Base-by-base conservation (phyloP, 2,329 filamentous ascomycete genomes). In the Rhynchosporium secalis region DNA sequence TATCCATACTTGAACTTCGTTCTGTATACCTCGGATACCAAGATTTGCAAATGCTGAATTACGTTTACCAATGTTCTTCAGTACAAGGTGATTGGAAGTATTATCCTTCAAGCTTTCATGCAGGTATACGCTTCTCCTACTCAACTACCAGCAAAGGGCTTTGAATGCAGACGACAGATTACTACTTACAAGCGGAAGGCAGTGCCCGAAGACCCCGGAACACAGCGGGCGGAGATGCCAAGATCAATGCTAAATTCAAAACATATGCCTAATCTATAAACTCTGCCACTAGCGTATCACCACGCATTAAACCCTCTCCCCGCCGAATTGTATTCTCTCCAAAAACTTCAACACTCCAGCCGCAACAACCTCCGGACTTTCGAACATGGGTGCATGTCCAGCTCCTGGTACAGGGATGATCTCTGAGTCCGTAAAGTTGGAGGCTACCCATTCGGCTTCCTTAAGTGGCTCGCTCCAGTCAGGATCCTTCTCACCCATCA, bases 11-110 rank as follows among this genome's bases (percentile, higher is more conserved):
- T 65, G 43, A 52, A 31, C 48, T 55, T 9, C 28, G 51, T 45
- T 57, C 46, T 56, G 48, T 41, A 46, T 57, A 51, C 45, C 20
- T 63, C 59, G 55, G 64, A 69, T 66, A 66, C 62, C 63, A 65
- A 59, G 56, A 61, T 63, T 61, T 65, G 61, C 55, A 20, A 62
- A 60, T 62, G 52, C 56, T 56, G 56, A 46, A 43, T 51, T 57
- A 61, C 47, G 57, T 45, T 57, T 48, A 49, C 26, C 26, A 20
- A 20, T 20, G 20, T 20, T 20, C 20, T 20, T 20, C 20, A 20
- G 20, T 20, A 20, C 20, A 20, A 20, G 20, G 20, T 20, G 20
- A 20, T 20, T 20, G 20, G 20, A 20, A 20, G 20, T 20, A 20
- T 20, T 20, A 20, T 20, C 20, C 20, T 20, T 20, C 20, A 1